Evolutionary conservation across 2,329 filamentous ascomycete genomes (phyloP).

Genomic region (Ophiostoma angusticollis): DNA sequence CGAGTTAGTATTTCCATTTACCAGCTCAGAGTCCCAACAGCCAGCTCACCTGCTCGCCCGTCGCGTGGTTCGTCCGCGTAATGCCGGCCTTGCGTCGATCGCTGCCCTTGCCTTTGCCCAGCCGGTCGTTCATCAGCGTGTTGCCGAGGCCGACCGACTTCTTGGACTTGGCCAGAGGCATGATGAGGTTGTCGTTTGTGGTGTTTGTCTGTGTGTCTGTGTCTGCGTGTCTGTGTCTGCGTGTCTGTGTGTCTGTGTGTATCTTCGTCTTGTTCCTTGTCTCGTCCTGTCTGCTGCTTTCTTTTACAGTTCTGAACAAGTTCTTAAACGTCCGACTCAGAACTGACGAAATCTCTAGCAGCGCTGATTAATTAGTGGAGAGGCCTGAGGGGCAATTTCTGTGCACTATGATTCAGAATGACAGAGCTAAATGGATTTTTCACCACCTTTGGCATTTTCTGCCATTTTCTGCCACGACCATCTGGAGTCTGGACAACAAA

Average conservation of each 20-base stretch:
- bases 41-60: conserved; percentile 62
- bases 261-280: no score
- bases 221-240: not conserved
- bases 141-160: conserved; percentile 91
- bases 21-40: no score
- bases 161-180: conserved; percentile 75
- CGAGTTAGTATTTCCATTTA: not conserved
- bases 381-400: conserved; percentile 24
- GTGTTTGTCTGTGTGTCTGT: not conserved
- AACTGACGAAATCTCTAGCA: not conserved
- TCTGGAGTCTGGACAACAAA: conserved; percentile 1
- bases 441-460: not conserved
- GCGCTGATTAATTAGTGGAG: conserved; percentile 9
- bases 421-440: conserved; percentile 6
- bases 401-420: conserved; percentile 6
- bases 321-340: no score
- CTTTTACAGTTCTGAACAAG: no score
- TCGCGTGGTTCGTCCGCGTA: conserved; percentile 60
- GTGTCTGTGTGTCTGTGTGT: not conserved
- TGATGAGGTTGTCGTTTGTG: conserved; percentile 20
- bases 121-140: conserved; percentile 96
- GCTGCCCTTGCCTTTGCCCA: conserved; percentile 79
- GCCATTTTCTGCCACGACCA: conserved; percentile 8
- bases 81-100: conserved; percentile 61
- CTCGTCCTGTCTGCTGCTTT: no score